Evolutionary conservation across 495 filamentous ascomycete species (phyloP), one percentile per base, ranked within the genome.

Genomic region (Chaetomium fimeti): DNA sequence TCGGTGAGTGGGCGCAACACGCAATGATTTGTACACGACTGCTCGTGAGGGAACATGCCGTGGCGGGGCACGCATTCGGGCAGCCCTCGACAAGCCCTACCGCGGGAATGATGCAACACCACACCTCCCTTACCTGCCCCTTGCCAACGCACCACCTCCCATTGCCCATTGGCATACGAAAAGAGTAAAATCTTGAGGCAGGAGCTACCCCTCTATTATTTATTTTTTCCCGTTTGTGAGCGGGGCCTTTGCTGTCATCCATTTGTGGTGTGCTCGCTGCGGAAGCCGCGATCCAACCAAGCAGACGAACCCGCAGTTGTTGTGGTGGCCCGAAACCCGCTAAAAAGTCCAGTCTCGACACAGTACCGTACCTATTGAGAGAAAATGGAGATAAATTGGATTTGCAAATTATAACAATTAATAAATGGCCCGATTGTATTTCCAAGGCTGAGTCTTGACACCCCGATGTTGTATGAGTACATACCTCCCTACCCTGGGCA

Each of bases 281-380:
- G 62, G 65, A 60, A 56, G 57, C 32, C 51, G 61, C 68, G 61
- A 65, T 69, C 68, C 68, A 69, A 69, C 64, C 64, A 61, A 67
- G 61, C 20, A 59, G 60, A 57, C 48, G 29, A 16, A 59, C 24
- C 45, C 24, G 51, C 36, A 36, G 28, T 20, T 28, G 13, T 22
- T 55, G 15, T 32, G 29, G 54, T 61, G 64, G 61, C n/a, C n/a
- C 28, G 18, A 51, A 51, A n/a, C 49, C 45, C 15, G 36, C 22
- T 27, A 49, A 16, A 55, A 51, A 7, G 8, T 13, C 52, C 7
- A 51, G 22, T 15, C 27, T 22, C 5, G 32, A 36, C 5, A 36
- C 5, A 36, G 32, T 1, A n/a, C n/a, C n/a, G n/a, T n/a, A n/a
- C n/a, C n/a, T n/a, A 36, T 38, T 18, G 3, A 5, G 40, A 15